Percentiles rank a stretch among this genome's conserved stretches.
Conservation (phyloP, 1,284 basidiomycete species). For the Rhodotorula sp. region DNA sequence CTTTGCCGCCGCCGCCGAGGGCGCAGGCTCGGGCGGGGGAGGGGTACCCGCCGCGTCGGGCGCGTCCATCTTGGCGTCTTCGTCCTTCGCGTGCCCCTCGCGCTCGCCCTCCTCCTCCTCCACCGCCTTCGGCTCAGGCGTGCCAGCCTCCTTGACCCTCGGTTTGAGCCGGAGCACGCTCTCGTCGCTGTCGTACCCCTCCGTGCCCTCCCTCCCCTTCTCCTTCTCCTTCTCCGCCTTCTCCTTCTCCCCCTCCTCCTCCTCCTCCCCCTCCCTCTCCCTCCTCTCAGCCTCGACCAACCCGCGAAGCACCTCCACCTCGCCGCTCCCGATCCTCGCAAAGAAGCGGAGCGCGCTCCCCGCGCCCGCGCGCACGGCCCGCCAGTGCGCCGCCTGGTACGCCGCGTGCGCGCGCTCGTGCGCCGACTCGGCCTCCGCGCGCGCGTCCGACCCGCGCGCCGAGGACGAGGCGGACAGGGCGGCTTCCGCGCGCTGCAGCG, state of each 20-base stretch:
- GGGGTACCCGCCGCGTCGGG: conserved; percentile 18
- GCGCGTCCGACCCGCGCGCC: neutral
- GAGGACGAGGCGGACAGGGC: neutral
- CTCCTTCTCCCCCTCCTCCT: neutral
- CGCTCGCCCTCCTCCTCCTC: neutral
- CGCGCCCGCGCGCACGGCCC: conserved; percentile 33
- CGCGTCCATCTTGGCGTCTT: neutral
- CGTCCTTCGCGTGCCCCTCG: neutral
- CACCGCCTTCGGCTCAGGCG: neutral
- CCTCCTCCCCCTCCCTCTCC: conserved; percentile 6
- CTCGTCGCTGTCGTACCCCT: conserved; percentile 9
- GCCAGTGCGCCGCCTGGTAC: conserved; percentile 38
- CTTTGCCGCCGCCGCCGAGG: neutral
- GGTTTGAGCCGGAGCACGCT: neutral
- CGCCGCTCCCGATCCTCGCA: conserved; percentile 27
- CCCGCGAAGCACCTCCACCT: conserved; percentile 12
- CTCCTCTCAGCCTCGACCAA: conserved; percentile 18
- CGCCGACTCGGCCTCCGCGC: neutral
- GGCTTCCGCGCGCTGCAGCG: neutral
- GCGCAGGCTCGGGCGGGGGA: neutral
- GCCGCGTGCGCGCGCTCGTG: conserved; percentile 8
- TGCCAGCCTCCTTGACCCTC: neutral
- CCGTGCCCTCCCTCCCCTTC: neutral
- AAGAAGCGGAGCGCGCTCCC: conserved; percentile 33
- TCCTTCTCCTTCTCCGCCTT: neutral